Evolutionary conservation across 2,329 filamentous ascomycete genomes (phyloP).

Genomic region (Ophiocordyceps australis): DNA sequence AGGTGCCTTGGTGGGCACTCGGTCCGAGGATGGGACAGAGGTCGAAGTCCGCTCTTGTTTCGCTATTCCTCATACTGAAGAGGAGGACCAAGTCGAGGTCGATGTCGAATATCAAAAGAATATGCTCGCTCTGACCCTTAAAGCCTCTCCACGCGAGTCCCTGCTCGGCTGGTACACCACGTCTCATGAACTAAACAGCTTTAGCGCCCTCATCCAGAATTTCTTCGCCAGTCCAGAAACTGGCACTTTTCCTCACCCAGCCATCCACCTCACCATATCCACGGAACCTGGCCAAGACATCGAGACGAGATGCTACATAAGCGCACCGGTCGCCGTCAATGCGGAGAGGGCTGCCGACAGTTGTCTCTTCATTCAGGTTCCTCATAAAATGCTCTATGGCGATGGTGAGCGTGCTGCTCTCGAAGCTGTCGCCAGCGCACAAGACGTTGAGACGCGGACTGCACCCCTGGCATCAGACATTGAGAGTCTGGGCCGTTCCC

Average conservation of each 20-base stretch:
- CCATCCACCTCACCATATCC: slow-evolving; percentile 87
- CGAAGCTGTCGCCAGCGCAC: slow-evolving; percentile 69
- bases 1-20: slow-evolving; percentile 80
- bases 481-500: slow-evolving; percentile 67
- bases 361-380: slow-evolving; percentile 93
- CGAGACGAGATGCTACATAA: slow-evolving; percentile 86
- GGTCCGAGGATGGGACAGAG: slow-evolving; percentile 92
- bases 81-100: slow-evolving; percentile 95
- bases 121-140: slow-evolving; percentile 89
- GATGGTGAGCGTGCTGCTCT: slow-evolving; percentile 51
- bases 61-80: slow-evolving; percentile 95
- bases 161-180: slow-evolving; percentile 98
- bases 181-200: slow-evolving; percentile 90
- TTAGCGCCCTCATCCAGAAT: slow-evolving; percentile 94
- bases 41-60: slow-evolving; percentile 94
- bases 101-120: slow-evolving; percentile 99
- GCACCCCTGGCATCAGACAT: slow-evolving; percentile 70
- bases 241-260: slow-evolving; percentile 93
- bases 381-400: slow-evolving; percentile 81
- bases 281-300: slow-evolving; percentile 80
- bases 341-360: slow-evolving; percentile 89
- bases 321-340: slow-evolving; percentile 83
- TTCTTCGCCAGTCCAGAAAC: slow-evolving; percentile 97
- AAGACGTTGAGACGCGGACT: slow-evolving; percentile 57
- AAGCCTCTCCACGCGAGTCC: slow-evolving; percentile 83